Conservation (phyloP, 1,284 basidiomycete species). For the Ceratobasidium sp. region DNA sequence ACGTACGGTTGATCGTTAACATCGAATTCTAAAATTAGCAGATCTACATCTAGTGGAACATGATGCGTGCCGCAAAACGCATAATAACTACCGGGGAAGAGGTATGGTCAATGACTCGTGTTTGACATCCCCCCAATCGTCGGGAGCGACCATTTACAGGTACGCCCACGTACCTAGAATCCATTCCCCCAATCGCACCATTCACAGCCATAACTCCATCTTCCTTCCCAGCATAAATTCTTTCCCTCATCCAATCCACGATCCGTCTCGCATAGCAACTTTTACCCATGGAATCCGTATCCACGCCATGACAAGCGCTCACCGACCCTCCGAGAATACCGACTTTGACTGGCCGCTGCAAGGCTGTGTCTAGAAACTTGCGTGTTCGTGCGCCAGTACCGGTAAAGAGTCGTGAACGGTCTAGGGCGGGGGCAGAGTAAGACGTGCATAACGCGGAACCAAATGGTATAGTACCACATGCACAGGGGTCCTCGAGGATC, state of each 20-base stretch:
- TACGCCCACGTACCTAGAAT: conserved; percentile 35
- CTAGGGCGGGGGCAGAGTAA: conserved; percentile 36
- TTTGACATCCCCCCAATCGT: neutral
- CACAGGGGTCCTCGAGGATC: conserved; percentile 24
- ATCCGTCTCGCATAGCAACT: conserved; percentile 37
- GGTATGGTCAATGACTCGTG: neutral
- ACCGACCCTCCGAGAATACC: conserved; percentile 40
- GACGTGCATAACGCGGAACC: conserved; percentile 33
- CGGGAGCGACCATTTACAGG: too few relatives aligned
- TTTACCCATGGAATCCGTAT: conserved; percentile 36
- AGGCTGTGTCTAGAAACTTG: conserved; percentile 26
- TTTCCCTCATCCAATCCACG: conserved; percentile 39
- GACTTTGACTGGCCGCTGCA: conserved; percentile 30
- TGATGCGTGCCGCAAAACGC: conserved; percentile 40
- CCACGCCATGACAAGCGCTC: conserved; percentile 39
- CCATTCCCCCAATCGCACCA: conserved; percentile 40
- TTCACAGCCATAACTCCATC: conserved; percentile 32
- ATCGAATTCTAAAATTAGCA: conserved; percentile 39
- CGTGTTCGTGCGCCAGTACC: conserved; percentile 37
- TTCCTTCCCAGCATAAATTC: conserved; percentile 22
- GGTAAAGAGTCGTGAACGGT: conserved; percentile 33
- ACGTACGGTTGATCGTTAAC: conserved; percentile 40
- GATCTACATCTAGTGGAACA: conserved; percentile 36
- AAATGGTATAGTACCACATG: conserved; percentile 30
- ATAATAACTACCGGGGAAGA: conserved; percentile 28